A percentile compares a stretch with the other conserved stretches of the same genome.
Conservation (phyloP, 768 basidiomycete species). For the Mycena indigotica region DNA sequence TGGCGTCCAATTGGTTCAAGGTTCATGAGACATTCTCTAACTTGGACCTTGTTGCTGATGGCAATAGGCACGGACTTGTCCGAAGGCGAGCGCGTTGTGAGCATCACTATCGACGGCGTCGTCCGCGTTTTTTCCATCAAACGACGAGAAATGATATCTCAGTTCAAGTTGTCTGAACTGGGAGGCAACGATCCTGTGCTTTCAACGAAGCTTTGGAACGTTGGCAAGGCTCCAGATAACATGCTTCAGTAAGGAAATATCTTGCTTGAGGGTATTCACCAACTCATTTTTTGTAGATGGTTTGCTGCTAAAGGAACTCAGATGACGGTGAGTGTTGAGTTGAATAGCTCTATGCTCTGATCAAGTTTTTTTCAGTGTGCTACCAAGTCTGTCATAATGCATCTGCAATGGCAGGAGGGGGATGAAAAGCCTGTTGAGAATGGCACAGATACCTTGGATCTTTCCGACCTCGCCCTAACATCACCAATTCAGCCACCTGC, state of each 20-base stretch:
- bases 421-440: slow-evolving; percentile 29
- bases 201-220: slow-evolving; percentile 69
- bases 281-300: slow-evolving; percentile 51
- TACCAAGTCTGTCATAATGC: slow-evolving; percentile 83
- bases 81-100: slow-evolving; percentile 83
- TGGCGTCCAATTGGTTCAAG: slow-evolving; percentile 80
- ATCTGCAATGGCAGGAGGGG: slow-evolving; percentile 83
- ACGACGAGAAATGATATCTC: slow-evolving; percentile 87
- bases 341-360: background rate
- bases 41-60: too few species aligned
- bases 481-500: background rate
- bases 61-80: slow-evolving; percentile 11
- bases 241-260: slow-evolving; percentile 70
- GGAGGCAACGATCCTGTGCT: slow-evolving; percentile 67
- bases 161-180: slow-evolving; percentile 84
- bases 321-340: slow-evolving; percentile 69
- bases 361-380: slow-evolving; percentile 62
- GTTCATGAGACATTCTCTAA: too few species aligned
- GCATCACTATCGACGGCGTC: slow-evolving; percentile 90
- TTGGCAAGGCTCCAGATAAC: slow-evolving; percentile 81
- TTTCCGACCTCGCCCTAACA: background rate
- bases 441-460: background rate
- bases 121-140: slow-evolving; percentile 88
- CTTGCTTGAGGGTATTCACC: background rate
- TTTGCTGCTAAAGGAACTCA: slow-evolving; percentile 88